Base-by-base conservation (phyloP, 169 alveolate genomes). In the Amoebophrya sp. region DNA sequence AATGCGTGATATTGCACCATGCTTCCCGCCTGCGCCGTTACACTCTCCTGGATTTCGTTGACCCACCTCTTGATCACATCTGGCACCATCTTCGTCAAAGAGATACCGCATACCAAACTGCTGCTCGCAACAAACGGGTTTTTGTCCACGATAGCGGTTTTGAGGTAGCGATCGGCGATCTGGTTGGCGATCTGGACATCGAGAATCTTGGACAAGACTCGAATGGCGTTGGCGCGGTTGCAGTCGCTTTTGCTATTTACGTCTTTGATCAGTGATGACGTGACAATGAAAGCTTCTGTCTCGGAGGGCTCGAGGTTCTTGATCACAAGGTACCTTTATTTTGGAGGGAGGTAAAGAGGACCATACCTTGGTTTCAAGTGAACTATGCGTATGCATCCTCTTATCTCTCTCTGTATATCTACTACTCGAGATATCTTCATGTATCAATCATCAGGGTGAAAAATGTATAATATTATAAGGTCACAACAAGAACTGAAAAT, bases 1-100 rank as follows among this genome's bases (percentile, higher is more conserved):
- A 98, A 94, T 76, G 99, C 99, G 93, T 98, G 99, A 65, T 94
- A 98, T 41, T 98, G 98, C 41, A 98, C 98, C 97, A 97, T 97
- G 40, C 96, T 95, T 93, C 95, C 96, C 78, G 95, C 92, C 93
- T 94, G 94, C 89, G 94, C 96, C 65, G 18, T 6, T 65, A 95
- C 95, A 94, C 96, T 97, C 93, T 96, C 98, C 94, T 96, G 95
- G 93, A 95, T 95, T 93, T 97, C 98, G 91, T 95, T 95, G 33
- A 95, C 94, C 98, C 98, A 97, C 34, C 97, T 94, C 94, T 96
- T 97, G 14, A 97, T 98, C 78, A 97, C 95, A 47, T 97, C 99
- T 41, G 97, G 97, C 53, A 97, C 97, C 92, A 96, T 96, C 41
- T 92, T 77, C 90, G 95, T 95, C 93, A 98, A 94, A 89, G 97